A percentile compares a stretch with the other conserved stretches of the same genome.
These are phyloP conservation scores for Ceratocystiopsis sp. DNA, from an alignment of 2,329 filamentous ascomycete genomes.

Conservation along the genomic window DNA sequence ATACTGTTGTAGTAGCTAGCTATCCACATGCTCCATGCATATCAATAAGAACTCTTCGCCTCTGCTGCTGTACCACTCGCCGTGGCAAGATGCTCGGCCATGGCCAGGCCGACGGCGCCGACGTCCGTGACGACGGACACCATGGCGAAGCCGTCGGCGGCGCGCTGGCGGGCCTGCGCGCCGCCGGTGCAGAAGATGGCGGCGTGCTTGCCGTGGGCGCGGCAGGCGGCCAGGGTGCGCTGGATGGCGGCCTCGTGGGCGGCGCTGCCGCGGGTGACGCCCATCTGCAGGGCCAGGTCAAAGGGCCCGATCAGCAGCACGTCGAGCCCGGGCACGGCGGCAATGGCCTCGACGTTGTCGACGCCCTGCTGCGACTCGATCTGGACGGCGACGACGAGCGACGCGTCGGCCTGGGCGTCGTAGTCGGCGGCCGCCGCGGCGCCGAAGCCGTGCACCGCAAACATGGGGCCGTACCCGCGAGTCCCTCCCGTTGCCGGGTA, in stretches of 20 bases:
- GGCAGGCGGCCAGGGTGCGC: conserved; percentile 17
- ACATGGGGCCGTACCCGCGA: conserved; percentile 18
- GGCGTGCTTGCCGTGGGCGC: conserved; percentile 20
- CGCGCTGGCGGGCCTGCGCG: conserved; percentile 16
- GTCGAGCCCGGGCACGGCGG: conserved; percentile 22
- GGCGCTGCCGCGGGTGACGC: conserved; percentile 12
- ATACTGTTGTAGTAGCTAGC: background rate
- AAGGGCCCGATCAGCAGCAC: conserved; percentile 20
- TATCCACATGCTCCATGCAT: background rate
- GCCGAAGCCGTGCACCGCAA: conserved; percentile 11
- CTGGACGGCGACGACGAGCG: conserved; percentile 19
- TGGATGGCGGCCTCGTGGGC: conserved; percentile 23
- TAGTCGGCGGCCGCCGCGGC: conserved; percentile 16
- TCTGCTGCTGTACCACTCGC: conserved; percentile 12
- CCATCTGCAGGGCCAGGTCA: conserved; percentile 20
- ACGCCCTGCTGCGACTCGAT: conserved; percentile 23
- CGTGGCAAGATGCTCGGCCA: conserved; percentile 16
- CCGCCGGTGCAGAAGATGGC: conserved; percentile 24
- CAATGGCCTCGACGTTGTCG: conserved; percentile 26
- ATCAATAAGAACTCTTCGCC: background rate
- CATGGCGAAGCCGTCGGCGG: conserved; percentile 22
- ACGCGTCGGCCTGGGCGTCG: conserved; percentile 16
- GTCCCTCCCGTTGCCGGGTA: conserved; percentile 6
- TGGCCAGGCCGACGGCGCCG: conserved; percentile 16
- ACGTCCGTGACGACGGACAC: conserved; percentile 22